Evolutionary conservation across 768 basidiomycete species (phyloP).

Genomic region (Nidularia pulvinata): DNA sequence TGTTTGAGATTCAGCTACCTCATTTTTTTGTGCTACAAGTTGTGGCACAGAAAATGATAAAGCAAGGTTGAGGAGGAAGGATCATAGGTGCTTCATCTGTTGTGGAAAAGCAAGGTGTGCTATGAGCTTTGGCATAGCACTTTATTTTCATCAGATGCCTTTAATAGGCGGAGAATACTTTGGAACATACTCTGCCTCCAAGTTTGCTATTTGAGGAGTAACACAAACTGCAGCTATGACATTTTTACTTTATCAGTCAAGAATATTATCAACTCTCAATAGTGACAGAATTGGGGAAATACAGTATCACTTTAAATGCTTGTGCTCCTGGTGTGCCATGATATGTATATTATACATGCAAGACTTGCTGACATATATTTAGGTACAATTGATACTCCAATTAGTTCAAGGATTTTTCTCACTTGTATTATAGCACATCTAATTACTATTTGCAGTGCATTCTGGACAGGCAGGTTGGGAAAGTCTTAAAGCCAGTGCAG

Average conservation of each 20-base stretch:
- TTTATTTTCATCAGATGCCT: not conserved
- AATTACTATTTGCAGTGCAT: not conserved
- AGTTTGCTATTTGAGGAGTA: constrained; percentile 39
- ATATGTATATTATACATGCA: not conserved
- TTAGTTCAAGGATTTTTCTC: constrained; percentile 6
- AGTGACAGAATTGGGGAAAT: constrained; percentile 15
- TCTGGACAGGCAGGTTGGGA: not conserved
- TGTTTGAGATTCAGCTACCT: not conserved
- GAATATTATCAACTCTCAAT: not conserved
- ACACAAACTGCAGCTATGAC: constrained; percentile 30
- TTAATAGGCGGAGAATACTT: not conserved
- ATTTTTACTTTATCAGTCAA: no score
- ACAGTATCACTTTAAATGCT: constrained; percentile 30
- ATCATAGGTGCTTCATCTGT: constrained; percentile 42
- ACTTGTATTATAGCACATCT: not conserved
- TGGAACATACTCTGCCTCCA: constrained; percentile 29
- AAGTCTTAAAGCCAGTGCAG: not conserved
- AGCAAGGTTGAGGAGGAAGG: constrained; percentile 39
- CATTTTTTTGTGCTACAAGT: constrained; percentile 36
- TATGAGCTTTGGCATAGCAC: not conserved
- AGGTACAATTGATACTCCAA: constrained; percentile 10
- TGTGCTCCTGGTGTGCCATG: constrained; percentile 24
- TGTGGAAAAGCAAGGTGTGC: constrained; percentile 33
- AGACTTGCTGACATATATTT: not conserved
- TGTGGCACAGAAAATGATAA: constrained; percentile 39